Conservation (phyloP, 257 asterid species). For the Osmanthus fragrans region DNA sequence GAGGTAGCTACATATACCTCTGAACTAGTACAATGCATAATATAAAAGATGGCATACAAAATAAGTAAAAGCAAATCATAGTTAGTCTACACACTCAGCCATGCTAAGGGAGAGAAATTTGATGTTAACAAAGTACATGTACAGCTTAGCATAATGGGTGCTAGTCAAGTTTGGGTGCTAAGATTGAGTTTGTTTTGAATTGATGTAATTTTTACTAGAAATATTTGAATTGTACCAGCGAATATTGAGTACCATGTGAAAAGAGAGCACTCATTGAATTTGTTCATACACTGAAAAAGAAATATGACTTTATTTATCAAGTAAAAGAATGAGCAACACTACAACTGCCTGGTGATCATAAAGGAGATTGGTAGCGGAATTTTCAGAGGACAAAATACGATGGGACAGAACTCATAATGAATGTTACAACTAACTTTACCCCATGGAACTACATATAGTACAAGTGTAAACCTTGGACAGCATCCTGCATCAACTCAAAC, state of each 20-base stretch:
- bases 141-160: conserved; percentile 14
- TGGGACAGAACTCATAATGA: not conserved
- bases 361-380: not conserved
- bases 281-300: not conserved
- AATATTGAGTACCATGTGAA: not conserved
- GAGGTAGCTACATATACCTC: not conserved
- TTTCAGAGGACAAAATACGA: not conserved
- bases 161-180: conserved; percentile 10
- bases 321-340: not conserved
- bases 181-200: not conserved
- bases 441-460: not conserved
- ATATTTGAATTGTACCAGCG: not conserved
- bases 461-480: not conserved
- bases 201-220: not conserved
- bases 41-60: not conserved
- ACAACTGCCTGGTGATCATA: not conserved
- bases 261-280: not conserved
- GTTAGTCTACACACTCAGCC: not conserved
- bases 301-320: not conserved
- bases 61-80: not conserved
- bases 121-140: not conserved
- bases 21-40: not conserved
- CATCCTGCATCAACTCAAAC: conserved; percentile 5
- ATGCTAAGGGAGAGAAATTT: not conserved
- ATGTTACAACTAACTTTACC: not conserved